phyloP scores from a whole-genome alignment of 495 filamentous ascomycete genomes.

The Penicillium roqueforti region DNA sequence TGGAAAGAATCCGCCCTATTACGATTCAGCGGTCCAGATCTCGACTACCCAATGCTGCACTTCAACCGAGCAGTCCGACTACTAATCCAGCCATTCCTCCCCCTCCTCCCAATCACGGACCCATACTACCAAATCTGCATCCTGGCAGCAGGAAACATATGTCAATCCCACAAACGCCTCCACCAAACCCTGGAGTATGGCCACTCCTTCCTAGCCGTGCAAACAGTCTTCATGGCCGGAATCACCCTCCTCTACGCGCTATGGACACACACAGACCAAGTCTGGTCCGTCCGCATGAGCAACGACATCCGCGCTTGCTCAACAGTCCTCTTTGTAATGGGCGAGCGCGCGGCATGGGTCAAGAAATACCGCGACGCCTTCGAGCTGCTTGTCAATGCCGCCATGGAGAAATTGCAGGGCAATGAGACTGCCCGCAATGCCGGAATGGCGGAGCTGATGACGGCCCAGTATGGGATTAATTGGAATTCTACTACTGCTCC shows the following conservation, averaged over 20 bases:
- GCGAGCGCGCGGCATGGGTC: constrained; percentile 48
- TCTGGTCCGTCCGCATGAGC: constrained; percentile 51
- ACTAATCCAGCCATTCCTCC: constrained; percentile 50
- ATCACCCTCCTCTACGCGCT: constrained; percentile 50
- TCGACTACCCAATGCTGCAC: constrained; percentile 50
- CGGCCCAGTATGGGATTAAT: constrained; percentile 29
- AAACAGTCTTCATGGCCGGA: constrained; percentile 53
- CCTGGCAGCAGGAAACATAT: constrained; percentile 49
- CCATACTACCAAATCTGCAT: constrained; percentile 50
- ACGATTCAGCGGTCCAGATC: constrained; percentile 36
- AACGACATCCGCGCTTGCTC: constrained; percentile 55
- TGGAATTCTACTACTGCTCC: constrained; percentile 12
- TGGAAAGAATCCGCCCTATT: constrained; percentile 45
- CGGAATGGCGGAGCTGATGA: constrained; percentile 43
- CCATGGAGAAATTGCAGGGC: constrained; percentile 50
- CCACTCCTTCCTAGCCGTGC: constrained; percentile 52
- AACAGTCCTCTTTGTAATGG: constrained; percentile 52
- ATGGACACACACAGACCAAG: constrained; percentile 43
- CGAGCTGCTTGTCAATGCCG: constrained; percentile 49
- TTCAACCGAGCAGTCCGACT: constrained; percentile 50
- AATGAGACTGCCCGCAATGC: constrained; percentile 35
- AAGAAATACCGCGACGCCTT: constrained; percentile 54
- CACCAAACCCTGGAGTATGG: constrained; percentile 52
- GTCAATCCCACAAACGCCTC: constrained; percentile 51
- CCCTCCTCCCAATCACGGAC: constrained; percentile 45